Percentiles rank a stretch among this genome's conserved stretches.
Evolutionary conservation across 2,329 filamentous ascomycete species (phyloP).

Genomic region (Magnaporthales sp.): DNA sequence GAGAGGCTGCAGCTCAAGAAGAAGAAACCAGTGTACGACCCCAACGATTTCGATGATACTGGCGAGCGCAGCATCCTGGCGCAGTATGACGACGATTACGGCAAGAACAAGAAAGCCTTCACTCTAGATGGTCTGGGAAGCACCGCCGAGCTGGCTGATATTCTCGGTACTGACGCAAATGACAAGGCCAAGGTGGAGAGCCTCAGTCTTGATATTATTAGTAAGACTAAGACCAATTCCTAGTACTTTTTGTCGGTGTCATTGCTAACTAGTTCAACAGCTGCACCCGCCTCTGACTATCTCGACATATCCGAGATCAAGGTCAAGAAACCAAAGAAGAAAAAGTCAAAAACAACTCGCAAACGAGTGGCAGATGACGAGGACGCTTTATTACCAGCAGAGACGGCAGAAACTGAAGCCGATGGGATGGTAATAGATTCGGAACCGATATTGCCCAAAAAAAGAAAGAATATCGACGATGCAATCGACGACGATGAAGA

Average conservation of each 20-base stretch:
- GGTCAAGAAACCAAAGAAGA: slow-evolving; percentile 89
- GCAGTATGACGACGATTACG: slow-evolving; percentile 94
- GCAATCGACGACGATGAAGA: slow-evolving; percentile 87
- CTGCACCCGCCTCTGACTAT: slow-evolving; percentile 74
- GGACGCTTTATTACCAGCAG: slow-evolving; percentile 41
- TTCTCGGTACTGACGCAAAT: slow-evolving; percentile 36
- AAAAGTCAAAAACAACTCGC: slow-evolving; percentile 70
- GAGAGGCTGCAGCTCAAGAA: slow-evolving; percentile 83
- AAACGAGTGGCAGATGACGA: slow-evolving; percentile 60
- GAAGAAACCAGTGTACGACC: slow-evolving; percentile 82
- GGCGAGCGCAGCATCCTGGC: slow-evolving; percentile 63
- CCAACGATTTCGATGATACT: slow-evolving; percentile 60
- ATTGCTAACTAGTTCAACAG: slow-evolving; percentile 23
- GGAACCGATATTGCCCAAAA: slow-evolving; percentile 42
- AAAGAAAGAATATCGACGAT: slow-evolving; percentile 55
- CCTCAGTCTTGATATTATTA: slow-evolving; percentile 66
- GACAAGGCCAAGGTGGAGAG: slow-evolving; percentile 58
- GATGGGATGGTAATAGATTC: slow-evolving; percentile 71
- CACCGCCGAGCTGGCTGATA: slow-evolving; percentile 53
- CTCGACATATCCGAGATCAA: slow-evolving; percentile 80
- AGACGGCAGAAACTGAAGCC: slow-evolving; percentile 18
- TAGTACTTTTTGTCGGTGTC: not conserved
- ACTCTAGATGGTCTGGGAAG: slow-evolving; percentile 74
- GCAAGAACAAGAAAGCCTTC: slow-evolving; percentile 81
- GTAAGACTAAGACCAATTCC: slow-evolving; percentile 17